Evolutionary conservation across 306 rosid species (phyloP), one percentile per base, ranked within the genome.

Genomic region (Vigna angularis): DNA sequence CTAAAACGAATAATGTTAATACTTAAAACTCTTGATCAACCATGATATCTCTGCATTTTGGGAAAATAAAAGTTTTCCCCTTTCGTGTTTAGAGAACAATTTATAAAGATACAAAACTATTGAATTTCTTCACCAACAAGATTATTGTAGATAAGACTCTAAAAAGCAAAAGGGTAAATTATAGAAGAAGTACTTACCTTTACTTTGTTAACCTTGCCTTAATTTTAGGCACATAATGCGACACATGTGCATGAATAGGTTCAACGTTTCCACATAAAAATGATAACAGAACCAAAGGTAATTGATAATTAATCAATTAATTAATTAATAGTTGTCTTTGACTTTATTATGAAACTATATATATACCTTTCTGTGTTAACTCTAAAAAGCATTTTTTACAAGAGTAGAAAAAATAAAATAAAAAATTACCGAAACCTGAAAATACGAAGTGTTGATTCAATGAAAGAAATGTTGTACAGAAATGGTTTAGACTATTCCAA

Each of bases 161-260:
- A 1, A 36, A 66, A 58, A 17, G 62, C 15, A 18, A 70, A 70
- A 47, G 20, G 51, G 4, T 3, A 34, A 62, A 71, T 24, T 61
- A 71, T 36, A 50, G 50, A 70, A 70, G 55, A 70, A 70, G 55
- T 9, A 24, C 34, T 49, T 62, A 34, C 28, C 22, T 38, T 79
- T 18, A 34, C 20, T 58, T 69, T 59, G 15, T 49, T 69, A 22
- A 50, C 57, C 56, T 26, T 55, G 28, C 81, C 67, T 77, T 53
- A 53, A 38, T 22, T 40, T 53, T 66, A 30, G 81, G 59, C 73
- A 66, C 32, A 76, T 36, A 74, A 45, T 16, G 71, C 34, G 24
- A 62, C 53, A 67, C 80, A 51, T 50, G 81, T 47, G 8, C 30
- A 40, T 12, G 26, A 28, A 56, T 64, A 24, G 74, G 44, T 10